Base-by-base conservation (phyloP, 2,329 filamentous ascomycete species). In the Fusarium austroafricanum region DNA sequence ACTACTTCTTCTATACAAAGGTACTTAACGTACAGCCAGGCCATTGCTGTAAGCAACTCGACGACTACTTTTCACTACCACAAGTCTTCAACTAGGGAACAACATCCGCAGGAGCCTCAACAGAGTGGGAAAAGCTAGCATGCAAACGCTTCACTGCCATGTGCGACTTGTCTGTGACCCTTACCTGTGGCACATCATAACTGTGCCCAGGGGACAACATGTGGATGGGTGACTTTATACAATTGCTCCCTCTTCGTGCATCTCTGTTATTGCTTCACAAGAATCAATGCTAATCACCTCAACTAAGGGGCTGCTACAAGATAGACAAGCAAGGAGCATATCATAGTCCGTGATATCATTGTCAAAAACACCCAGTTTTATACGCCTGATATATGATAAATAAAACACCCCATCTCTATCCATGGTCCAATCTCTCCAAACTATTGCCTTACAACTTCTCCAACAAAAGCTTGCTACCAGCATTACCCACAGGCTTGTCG, bases 401-500 rank as follows among this genome's bases (percentile, higher is more conserved):
- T 52, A 63, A 46, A 57, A 53, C 61, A 47, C 45, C 40, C 28
- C 54, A 52, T 57, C 59, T 61, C 51, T 38, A 56, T 37, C 44
- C 53, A 42, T 44, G 28, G 11, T 39, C 29, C 57, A 54, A 44
- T 38, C 23, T 38, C 38, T 42, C 44, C 29, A 23, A 45, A 40
- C 46, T 17, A 17, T 40, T 23, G 42, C 66, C 55, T 49, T 75
- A 81, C 66, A 90, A 75, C 79, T 86, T 88, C 76, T 86, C 84
- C 59, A 91, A 78, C 67, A 91, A 77, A 61, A 91, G 77, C 76
- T 83, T 86, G 55, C 88, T 84, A 5, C 89, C 89, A 71, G 83
- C 84, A 77, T 91, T 91, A 14, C 89, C 89, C 6, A 86, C 79
- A 10, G 82, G 76, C 70, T 81, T 82, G 62, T 79, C 78, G 15